Percentiles rank a stretch among this genome's conserved stretches.
Evolutionary conservation across 2,329 filamentous ascomycete species (phyloP).

Genomic region (Bisporella sp.): DNA sequence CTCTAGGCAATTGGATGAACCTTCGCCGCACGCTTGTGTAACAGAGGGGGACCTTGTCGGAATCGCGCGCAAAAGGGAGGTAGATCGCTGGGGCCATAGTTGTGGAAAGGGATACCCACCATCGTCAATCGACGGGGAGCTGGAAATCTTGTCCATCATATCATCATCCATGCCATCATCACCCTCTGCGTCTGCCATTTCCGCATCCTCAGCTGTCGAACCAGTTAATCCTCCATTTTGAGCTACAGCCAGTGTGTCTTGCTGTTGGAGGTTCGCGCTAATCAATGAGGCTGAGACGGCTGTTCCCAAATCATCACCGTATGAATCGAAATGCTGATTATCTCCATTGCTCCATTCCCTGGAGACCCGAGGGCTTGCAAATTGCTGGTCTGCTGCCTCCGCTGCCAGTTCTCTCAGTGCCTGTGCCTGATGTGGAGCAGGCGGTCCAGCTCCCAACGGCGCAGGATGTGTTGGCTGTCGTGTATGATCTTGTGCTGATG

Average conservation of each 20-base stretch:
- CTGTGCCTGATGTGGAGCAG: conserved; percentile 73
- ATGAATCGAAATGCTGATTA: conserved; percentile 19
- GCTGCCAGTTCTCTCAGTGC: conserved; percentile 74
- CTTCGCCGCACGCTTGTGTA: conserved; percentile 28
- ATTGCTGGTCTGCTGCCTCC: conserved; percentile 67
- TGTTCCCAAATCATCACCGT: conserved; percentile 37
- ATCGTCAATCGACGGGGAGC: conserved; percentile 97
- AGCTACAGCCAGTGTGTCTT: conserved; percentile 52
- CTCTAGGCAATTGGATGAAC: conserved; percentile 26
- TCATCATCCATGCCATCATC: conserved; percentile 75
- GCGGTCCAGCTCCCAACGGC: conserved; percentile 42
- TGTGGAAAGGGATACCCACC: conserved; percentile 60
- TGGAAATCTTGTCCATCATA: conserved; percentile 98
- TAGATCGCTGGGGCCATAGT: conserved; percentile 22
- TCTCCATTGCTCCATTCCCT: conserved; percentile 38
- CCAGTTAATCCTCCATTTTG: conserved; percentile 51
- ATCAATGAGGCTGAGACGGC: conserved; percentile 34
- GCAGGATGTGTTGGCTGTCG: conserved; percentile 44
- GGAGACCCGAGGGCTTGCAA: conserved; percentile 55
- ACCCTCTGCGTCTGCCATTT: conserved; percentile 60
- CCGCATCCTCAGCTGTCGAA: conserved; percentile 48
- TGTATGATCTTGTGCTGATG: conserved; percentile 78
- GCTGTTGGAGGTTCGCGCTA: conserved; percentile 32
- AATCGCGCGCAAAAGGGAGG: conserved; percentile 17
- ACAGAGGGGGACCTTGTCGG: conserved; percentile 10